These are phyloP conservation scores for Blastobotrys petasosporus DNA, from an alignment of 1,139 yeast species.

Conservation along the genomic window DNA sequence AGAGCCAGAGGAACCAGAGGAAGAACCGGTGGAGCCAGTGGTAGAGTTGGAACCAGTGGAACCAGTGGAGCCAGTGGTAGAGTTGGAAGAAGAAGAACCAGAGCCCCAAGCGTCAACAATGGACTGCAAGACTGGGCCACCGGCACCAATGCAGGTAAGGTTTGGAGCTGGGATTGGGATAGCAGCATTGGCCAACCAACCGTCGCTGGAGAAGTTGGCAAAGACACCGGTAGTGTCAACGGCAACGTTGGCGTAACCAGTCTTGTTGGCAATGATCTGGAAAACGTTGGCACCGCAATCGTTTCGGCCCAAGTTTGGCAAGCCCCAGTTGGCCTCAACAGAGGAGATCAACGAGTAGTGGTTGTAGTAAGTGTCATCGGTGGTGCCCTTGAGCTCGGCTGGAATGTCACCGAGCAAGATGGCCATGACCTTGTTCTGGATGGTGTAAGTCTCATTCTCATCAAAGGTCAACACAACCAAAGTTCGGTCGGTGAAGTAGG, in stretches of 20 bases:
- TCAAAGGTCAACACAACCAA: slow-evolving; percentile 44
- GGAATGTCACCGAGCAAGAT: slow-evolving; percentile 43
- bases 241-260: slow-evolving; percentile 31
- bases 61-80: too few relatives aligned
- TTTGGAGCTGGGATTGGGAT: slow-evolving; percentile 39
- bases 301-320: slow-evolving; percentile 43
- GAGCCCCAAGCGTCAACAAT: slow-evolving; percentile 8
- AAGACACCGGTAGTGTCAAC: slow-evolving; percentile 36
- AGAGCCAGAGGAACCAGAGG: too few relatives aligned
- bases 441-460: slow-evolving; percentile 40
- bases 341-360: slow-evolving; percentile 45
- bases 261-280: slow-evolving; percentile 35
- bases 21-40: too few relatives aligned
- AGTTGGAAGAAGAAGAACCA: not conserved
- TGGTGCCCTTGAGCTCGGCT: slow-evolving; percentile 36
- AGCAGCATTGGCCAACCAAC: slow-evolving; percentile 36
- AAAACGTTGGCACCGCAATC: slow-evolving; percentile 46
- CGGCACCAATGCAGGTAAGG: slow-evolving; percentile 36
- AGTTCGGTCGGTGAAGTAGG: slow-evolving; percentile 41
- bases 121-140: slow-evolving; percentile 31
- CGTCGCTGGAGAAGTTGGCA: slow-evolving; percentile 39
- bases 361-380: slow-evolving; percentile 42
- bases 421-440: slow-evolving; percentile 41
- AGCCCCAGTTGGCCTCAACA: slow-evolving; percentile 43
- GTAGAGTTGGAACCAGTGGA: too few relatives aligned